A percentile compares a stretch with the other conserved stretches of the same genome.
These are phyloP conservation scores for Asterella californica DNA, from an alignment of 225 moss, liverwort and hornwort species.

Conservation along the genomic window DNA sequence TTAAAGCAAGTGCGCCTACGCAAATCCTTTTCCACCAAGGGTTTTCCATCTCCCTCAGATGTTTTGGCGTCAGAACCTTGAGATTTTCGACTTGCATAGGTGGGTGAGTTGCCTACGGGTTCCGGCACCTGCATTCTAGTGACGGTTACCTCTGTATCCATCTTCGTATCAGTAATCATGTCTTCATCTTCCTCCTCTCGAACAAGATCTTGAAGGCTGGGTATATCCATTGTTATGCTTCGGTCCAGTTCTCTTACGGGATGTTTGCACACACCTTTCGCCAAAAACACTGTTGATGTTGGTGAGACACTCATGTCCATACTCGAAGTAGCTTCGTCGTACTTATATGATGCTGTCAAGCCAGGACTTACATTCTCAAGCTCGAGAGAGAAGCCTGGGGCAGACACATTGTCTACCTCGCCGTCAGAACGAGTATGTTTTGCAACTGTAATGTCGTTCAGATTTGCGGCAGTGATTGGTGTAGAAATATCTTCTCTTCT, in stretches of 20 bases:
- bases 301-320: constrained; percentile 29
- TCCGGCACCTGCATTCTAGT: background rate
- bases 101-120: background rate
- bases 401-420: background rate
- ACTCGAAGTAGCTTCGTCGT: constrained; percentile 3
- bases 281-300: background rate
- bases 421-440: background rate
- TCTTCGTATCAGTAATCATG: constrained; percentile 6
- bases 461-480: no score
- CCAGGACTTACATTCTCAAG: background rate
- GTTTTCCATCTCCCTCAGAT: background rate
- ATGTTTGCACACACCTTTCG: background rate
- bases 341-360: background rate
- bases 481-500: background rate
- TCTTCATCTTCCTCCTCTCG: constrained; percentile 7
- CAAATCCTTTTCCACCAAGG: background rate
- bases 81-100: background rate
- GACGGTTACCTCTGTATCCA: constrained; percentile 6
- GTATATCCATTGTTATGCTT: constrained; percentile 3
- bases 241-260: background rate
- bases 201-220: constrained; percentile 14
- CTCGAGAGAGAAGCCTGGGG: background rate
- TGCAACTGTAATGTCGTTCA: no score
- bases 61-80: background rate
- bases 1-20: background rate